Evolutionary conservation across 306 rosid species (phyloP).

Genomic region (Cucumis cinereus): DNA sequence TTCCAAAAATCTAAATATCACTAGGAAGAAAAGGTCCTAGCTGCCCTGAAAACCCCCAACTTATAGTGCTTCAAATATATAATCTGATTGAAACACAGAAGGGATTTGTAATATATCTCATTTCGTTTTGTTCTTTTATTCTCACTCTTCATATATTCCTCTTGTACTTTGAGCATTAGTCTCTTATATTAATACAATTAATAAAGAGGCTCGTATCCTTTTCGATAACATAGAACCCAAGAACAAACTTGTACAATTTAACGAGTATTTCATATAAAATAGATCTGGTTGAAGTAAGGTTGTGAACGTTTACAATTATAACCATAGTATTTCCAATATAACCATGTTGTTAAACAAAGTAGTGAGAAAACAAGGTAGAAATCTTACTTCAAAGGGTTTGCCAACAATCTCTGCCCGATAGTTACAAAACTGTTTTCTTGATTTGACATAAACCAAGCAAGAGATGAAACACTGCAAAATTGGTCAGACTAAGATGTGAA

Average conservation of each 20-base stretch:
- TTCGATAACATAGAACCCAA: no score
- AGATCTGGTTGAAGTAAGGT: no score
- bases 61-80: not conserved
- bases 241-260: no score
- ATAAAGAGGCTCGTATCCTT: no score
- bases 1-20: not conserved
- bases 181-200: no score
- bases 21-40: not conserved
- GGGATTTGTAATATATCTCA: not conserved
- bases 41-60: not conserved
- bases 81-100: not conserved
- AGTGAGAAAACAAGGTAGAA: not conserved
- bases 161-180: no score
- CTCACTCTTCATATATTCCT: no score
- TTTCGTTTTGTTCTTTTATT: no score
- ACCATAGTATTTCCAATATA: not conserved
- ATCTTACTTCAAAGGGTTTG: constrained; percentile 73
- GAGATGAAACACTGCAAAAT: constrained; percentile 87
- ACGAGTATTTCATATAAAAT: no score
- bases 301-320: not conserved
- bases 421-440: constrained; percentile 95
- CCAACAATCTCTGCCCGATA: constrained; percentile 90
- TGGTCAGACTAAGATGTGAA: constrained; percentile 4
- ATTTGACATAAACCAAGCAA: constrained; percentile 98
- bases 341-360: not conserved